Evolutionary conservation across 768 basidiomycete genomes (phyloP), one percentile per base, ranked within the genome.

Genomic region (Psilocybe cyanescens): DNA sequence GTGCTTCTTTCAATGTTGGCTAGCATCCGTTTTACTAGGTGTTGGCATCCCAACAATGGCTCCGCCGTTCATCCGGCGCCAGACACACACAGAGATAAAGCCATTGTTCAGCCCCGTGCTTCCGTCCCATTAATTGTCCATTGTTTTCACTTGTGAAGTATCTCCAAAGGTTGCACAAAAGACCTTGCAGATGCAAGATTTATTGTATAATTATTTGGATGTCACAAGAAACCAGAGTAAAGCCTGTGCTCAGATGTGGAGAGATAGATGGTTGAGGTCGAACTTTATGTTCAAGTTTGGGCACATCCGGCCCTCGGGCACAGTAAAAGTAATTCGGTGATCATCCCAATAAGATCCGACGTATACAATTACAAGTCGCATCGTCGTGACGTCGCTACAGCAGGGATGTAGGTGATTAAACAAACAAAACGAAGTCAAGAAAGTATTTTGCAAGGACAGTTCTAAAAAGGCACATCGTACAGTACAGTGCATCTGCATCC

Each of bases 41-140:
- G 67, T 68, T 70, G 68, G 62, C 67, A 71, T 70, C 63, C 59
- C 70, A 62, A 70, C 67, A 54, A 56, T 62, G 49, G 46, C 11
- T 28, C 48, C 29, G 49, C 30, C 28, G 28, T 50, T 8, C 17
- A 17, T 19, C 28, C n/a, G 47, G 28, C 19, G 47, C 47, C 47
- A 48, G n/a, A 48, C 1, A 19, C 3, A 19, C 28, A 4, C 29
- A 17, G 3, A 7, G 11, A 50, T 41, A n/a, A 29, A 53, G 35
- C 51, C 51, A 53, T 53, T 53, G 51, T 53, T 53, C n/a, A 37
- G 5, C 1, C 30, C 31, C 30, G 35, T 53, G 33, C 16, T 33
- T 53, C 5, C 8, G 4, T 5, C 44, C 7, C 31, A 28, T 24
- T 29, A 35, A 12, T 8, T 11, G 14, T 24, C 24, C 24, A 24